Conservation (phyloP, 1,284 basidiomycete species). For the Trichosporon coremiiforme region DNA sequence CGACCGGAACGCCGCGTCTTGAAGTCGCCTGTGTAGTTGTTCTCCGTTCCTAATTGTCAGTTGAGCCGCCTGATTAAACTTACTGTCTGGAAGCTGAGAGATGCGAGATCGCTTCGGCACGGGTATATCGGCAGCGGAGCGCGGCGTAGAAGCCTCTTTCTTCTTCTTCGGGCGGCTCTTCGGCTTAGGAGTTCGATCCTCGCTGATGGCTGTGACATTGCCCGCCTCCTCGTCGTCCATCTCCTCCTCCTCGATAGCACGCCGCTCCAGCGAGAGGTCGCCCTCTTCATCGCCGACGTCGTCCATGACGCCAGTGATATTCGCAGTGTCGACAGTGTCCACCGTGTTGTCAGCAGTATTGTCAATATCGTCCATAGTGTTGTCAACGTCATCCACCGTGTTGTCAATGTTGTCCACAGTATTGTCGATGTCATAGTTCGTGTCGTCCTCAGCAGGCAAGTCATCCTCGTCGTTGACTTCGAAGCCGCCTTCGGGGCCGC, state of each 20-base stretch:
- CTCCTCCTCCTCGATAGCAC: slow-evolving; percentile 6
- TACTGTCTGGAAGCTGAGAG: slow-evolving; percentile 27
- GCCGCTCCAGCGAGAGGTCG: slow-evolving; percentile 9
- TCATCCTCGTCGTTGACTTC: not conserved
- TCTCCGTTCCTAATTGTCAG: slow-evolving; percentile 29
- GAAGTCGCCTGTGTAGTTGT: slow-evolving; percentile 60
- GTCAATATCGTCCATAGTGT: slow-evolving; percentile 34
- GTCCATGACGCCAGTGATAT: slow-evolving; percentile 12
- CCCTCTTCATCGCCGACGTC: slow-evolving; percentile 12
- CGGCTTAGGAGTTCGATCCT: not conserved
- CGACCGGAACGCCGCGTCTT: slow-evolving; percentile 70
- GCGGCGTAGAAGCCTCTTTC: not conserved
- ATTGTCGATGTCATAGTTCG: slow-evolving; percentile 27
- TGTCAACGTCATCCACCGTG: not conserved
- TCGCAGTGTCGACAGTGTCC: slow-evolving; percentile 15
- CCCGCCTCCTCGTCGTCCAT: slow-evolving; percentile 4
- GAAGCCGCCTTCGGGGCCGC: slow-evolving; percentile 20
- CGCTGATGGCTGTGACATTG: not conserved
- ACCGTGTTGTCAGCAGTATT: slow-evolving; percentile 11
- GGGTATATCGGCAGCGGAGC: not conserved
- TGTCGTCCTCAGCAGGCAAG: slow-evolving; percentile 7
- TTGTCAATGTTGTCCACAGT: not conserved
- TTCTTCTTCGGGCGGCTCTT: slow-evolving; percentile 31
- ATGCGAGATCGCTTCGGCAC: slow-evolving; percentile 24
- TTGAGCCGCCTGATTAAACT: not conserved